phyloP scores from a whole-genome alignment of 176 grass and related monocot genomes.

The Bolboschoenus planiculmis region DNA sequence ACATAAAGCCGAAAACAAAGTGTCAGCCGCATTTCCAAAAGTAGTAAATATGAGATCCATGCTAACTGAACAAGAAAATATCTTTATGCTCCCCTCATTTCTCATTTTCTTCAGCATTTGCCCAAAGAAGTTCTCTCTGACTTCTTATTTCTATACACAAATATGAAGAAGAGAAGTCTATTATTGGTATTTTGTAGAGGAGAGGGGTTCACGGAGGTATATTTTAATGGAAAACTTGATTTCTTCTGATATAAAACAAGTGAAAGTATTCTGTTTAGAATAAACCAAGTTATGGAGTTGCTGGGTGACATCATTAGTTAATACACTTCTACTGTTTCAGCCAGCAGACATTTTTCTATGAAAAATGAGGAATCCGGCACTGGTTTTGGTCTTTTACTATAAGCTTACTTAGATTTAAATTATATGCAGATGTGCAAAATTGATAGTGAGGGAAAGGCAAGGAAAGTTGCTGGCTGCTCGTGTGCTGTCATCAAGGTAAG shows the following conservation, averaged over 20 bases:
- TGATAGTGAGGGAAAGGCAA: conserved; percentile 54
- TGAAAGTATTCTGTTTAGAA: too few relatives aligned
- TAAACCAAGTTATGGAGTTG: too few relatives aligned
- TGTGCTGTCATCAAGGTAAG: conserved; percentile 53
- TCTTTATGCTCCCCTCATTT: background rate
- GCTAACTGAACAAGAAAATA: background rate
- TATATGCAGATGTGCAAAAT: conserved; percentile 54
- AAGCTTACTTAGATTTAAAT: background rate
- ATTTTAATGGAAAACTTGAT: background rate
- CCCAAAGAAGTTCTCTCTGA: background rate
- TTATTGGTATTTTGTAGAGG: background rate
- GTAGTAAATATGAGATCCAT: background rate
- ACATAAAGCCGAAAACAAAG: background rate
- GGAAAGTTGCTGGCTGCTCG: conserved; percentile 46
- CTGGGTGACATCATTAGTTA: too few relatives aligned
- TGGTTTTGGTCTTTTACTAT: background rate
- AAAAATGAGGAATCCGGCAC: background rate
- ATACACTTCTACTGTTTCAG: too few relatives aligned
- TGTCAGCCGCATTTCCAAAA: background rate
- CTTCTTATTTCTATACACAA: background rate
- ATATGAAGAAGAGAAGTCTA: background rate
- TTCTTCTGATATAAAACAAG: background rate
- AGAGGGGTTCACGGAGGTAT: background rate
- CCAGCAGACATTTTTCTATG: background rate
- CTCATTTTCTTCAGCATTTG: background rate